Evolutionary conservation across 441 rosid species (phyloP).

Genomic region (Aleurites moluccanus): DNA sequence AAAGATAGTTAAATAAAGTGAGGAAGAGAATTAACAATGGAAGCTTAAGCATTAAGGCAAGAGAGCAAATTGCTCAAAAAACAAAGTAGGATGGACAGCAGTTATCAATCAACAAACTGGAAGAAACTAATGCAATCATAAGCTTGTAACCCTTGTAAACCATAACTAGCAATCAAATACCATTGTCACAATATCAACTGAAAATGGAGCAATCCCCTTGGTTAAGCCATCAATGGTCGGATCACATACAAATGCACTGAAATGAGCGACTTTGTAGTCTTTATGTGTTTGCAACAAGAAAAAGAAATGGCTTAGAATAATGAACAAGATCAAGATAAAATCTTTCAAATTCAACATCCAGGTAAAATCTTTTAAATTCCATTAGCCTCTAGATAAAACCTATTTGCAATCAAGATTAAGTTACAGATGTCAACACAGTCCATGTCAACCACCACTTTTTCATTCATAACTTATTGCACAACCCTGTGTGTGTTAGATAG

Average conservation of each 20-base stretch:
- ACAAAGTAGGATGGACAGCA: neutral
- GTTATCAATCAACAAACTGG: conserved; percentile 13
- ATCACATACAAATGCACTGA: conserved; percentile 74
- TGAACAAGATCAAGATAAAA: neutral
- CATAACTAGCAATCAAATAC: conserved; percentile 40
- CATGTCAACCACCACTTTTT: neutral
- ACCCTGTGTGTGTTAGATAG: neutral
- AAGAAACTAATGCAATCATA: neutral
- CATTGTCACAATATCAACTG: conserved; percentile 90
- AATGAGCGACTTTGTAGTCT: conserved; percentile 61
- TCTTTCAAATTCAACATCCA: neutral
- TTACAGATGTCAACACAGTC: neutral
- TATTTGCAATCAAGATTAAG: neutral
- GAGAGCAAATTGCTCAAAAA: conserved; percentile 11
- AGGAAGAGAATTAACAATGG: neutral
- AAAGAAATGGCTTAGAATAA: neutral
- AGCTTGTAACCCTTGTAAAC: conserved; percentile 12
- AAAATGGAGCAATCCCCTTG: conserved; percentile 67
- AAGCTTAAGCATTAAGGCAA: conserved; percentile 5
- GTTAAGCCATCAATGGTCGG: conserved; percentile 70
- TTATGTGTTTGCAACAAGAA: conserved; percentile 64
- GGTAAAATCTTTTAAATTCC: neutral
- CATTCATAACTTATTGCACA: neutral
- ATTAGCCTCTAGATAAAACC: neutral
- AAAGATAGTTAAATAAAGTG: too few species aligned